Evolutionary conservation across 2,329 filamentous ascomycete genomes (phyloP).

Genomic region (Dothideomycetes sp.): DNA sequence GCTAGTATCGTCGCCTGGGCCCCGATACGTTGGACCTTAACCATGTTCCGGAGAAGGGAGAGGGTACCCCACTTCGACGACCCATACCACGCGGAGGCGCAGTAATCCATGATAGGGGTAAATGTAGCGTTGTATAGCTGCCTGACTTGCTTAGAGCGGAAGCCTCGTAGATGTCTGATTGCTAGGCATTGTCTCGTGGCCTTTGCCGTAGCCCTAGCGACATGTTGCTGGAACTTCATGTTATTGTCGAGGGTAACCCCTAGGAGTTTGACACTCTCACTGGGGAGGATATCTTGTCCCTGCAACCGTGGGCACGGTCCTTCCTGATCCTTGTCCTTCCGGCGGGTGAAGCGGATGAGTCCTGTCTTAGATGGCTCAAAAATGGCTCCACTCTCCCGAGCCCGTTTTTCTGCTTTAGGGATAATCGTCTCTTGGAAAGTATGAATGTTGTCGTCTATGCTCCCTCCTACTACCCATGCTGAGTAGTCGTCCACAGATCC

Average conservation of each 20-base stretch:
- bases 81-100: background rate
- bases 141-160: background rate
- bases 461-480: constrained; percentile 1
- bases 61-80: background rate
- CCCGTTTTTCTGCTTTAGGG: constrained; percentile 20
- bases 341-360: constrained; percentile 12
- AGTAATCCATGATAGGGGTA: constrained; percentile 1
- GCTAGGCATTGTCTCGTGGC: background rate
- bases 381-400: constrained; percentile 12
- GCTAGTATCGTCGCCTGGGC: background rate
- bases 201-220: background rate
- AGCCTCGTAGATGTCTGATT: background rate
- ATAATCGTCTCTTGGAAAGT: constrained; percentile 3
- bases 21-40: background rate
- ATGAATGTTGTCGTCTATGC: constrained; percentile 2
- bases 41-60: background rate
- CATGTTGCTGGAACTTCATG: background rate
- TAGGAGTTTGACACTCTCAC: background rate
- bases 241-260: background rate
- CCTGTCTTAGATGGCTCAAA: constrained; percentile 12
- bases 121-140: background rate
- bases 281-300: background rate
- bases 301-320: background rate
- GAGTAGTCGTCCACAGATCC: constrained; percentile 25
- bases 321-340: background rate